These are phyloP conservation scores for Fusarium duplospermum DNA, from an alignment of 2,329 filamentous ascomycete genomes.

Conservation along the genomic window DNA sequence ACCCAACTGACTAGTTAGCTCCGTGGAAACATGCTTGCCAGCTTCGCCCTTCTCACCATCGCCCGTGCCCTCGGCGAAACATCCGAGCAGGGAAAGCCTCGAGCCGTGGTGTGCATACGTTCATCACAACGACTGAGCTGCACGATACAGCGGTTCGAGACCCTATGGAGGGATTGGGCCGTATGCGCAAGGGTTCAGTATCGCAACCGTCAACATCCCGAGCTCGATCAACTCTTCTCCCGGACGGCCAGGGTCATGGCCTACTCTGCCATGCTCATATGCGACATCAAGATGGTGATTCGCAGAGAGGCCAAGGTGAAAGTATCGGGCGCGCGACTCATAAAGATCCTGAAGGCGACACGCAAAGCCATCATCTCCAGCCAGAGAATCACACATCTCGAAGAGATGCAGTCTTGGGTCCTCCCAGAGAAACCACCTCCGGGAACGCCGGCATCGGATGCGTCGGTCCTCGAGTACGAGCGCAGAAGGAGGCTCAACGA, in stretches of 20 bases:
- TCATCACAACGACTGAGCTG: slow-evolving; percentile 11
- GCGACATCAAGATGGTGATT: slow-evolving; percentile 29
- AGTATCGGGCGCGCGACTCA: slow-evolving; percentile 9
- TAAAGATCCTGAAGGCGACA: slow-evolving; percentile 21
- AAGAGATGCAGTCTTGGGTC: slow-evolving; percentile 16
- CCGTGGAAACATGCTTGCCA: slow-evolving; percentile 21
- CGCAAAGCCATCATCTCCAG: slow-evolving; percentile 23
- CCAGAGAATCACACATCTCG: slow-evolving; percentile 30
- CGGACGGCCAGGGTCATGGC: slow-evolving; percentile 25
- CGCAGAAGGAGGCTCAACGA: slow-evolving; percentile 20
- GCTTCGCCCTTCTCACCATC: slow-evolving; percentile 25
- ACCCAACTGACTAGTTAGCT: background rate
- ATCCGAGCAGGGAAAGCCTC: slow-evolving; percentile 22
- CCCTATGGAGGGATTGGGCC: slow-evolving; percentile 17
- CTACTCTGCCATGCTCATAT: slow-evolving; percentile 17
- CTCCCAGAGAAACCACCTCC: slow-evolving; percentile 9
- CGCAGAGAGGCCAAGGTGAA: slow-evolving; percentile 1
- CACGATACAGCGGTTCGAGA: slow-evolving; percentile 24
- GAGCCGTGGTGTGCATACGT: slow-evolving; percentile 1
- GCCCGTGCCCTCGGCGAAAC: slow-evolving; percentile 28
- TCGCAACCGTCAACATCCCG: background rate
- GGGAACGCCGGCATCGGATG: background rate
- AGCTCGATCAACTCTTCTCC: slow-evolving; percentile 20
- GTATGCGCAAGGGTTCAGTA: slow-evolving; percentile 11
- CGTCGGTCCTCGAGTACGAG: slow-evolving; percentile 14